Percentiles rank a stretch among this genome's conserved stretches.
Conservation (phyloP, 139 green algal species). For the Picochlorum costavermella region DNA sequence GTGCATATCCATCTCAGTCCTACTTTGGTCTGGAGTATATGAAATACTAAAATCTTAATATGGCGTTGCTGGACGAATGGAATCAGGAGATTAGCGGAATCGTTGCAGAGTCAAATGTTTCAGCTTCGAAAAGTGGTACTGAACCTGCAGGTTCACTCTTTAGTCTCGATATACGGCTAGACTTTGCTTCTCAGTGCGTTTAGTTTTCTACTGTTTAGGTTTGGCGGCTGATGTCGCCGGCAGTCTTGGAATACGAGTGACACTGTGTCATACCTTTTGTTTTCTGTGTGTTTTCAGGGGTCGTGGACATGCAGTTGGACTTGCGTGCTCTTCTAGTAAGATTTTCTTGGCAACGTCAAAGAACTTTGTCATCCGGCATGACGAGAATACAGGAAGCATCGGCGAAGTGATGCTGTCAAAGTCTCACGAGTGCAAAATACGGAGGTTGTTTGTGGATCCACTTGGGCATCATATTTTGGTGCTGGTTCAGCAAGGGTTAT, state of each 20-base stretch:
- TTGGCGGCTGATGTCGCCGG: neutral
- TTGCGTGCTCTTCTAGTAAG: conserved; percentile 30
- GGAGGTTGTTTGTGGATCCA: conserved; percentile 46
- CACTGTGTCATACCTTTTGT: neutral
- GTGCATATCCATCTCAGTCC: no score
- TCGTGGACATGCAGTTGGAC: conserved; percentile 15
- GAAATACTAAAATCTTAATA: neutral
- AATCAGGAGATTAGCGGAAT: conserved; percentile 7
- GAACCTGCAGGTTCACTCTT: conserved; percentile 9
- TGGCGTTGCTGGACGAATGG: conserved; percentile 13
- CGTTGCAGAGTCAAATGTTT: neutral
- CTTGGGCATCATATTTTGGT: conserved; percentile 45
- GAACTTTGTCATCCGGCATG: conserved; percentile 69
- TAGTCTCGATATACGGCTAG: conserved; percentile 19
- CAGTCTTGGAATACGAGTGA: neutral
- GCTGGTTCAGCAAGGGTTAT: conserved; percentile 17
- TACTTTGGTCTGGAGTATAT: neutral
- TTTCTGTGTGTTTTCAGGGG: conserved; percentile 10
- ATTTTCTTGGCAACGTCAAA: conserved; percentile 64
- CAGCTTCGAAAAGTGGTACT: neutral
- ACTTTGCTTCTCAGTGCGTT: conserved; percentile 14
- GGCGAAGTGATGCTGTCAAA: conserved; percentile 44
- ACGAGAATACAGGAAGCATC: conserved; percentile 36
- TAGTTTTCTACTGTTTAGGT: neutral
- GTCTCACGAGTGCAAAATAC: conserved; percentile 29